Percentiles rank a stretch among this genome's conserved stretches.
Evolutionary conservation across 352 stramenopile genomes (phyloP).

Genomic region (Phytophthora gonapodyides): DNA sequence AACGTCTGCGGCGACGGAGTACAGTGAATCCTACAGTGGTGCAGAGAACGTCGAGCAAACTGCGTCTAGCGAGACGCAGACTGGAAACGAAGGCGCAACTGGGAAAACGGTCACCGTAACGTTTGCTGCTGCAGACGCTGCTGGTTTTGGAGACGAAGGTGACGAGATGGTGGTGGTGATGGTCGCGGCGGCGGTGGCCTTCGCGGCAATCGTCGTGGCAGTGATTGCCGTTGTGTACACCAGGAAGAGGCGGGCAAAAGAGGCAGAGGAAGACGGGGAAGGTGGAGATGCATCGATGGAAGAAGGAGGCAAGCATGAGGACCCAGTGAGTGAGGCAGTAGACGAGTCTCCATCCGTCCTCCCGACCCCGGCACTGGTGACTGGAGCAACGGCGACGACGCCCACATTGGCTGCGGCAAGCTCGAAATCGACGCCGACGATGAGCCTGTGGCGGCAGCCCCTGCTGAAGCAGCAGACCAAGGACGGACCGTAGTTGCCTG

Average conservation of each 20-base stretch:
- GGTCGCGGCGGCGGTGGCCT: conserved; percentile 26
- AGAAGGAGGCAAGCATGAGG: conserved; percentile 3
- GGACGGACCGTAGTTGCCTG: no score
- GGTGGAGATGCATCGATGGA: neutral
- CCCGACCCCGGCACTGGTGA: conserved; percentile 24
- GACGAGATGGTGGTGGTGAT: conserved; percentile 17
- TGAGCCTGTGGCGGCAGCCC: neutral
- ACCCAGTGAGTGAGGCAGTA: conserved; percentile 5
- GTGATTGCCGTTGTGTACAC: conserved; percentile 21
- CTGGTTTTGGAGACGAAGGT: conserved; percentile 7
- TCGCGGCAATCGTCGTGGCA: conserved; percentile 27
- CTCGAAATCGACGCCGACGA: conserved; percentile 6
- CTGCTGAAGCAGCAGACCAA: neutral
- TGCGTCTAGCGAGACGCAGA: neutral
- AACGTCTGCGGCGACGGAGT: neutral
- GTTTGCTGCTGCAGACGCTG: conserved; percentile 21
- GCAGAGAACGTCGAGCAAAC: no score
- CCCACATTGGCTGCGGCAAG: conserved; percentile 12
- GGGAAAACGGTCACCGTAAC: conserved; percentile 2
- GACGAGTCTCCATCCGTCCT: conserved; percentile 6
- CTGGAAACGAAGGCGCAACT: neutral
- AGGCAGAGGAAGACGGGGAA: conserved; percentile 10
- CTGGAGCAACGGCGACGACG: conserved; percentile 20
- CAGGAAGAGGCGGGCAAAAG: conserved; percentile 22
- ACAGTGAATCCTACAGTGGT: no score